These are phyloP conservation scores for Secale cereale DNA, from an alignment of 176 grass and related monocot genomes.

Conservation along the genomic window DNA sequence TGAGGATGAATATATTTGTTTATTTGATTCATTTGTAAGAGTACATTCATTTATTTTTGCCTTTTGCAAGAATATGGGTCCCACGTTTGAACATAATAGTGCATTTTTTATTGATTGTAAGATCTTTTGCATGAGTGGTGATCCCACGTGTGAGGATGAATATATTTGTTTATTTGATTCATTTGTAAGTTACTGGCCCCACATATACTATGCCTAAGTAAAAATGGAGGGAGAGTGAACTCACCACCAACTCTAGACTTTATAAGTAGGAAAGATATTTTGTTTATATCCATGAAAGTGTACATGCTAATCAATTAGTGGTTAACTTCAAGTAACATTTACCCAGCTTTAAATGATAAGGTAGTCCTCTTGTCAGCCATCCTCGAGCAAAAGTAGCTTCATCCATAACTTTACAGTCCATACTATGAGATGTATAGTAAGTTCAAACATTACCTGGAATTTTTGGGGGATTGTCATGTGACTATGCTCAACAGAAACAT, in stretches of 20 bases:
- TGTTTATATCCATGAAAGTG: constrained; percentile 13
- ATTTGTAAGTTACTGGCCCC: neutral
- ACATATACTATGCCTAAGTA: neutral
- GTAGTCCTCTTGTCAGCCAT: constrained; percentile 4
- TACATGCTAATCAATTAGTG: constrained; percentile 13
- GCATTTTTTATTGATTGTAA: neutral
- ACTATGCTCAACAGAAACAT: constrained; percentile 67
- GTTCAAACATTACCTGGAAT: constrained; percentile 69
- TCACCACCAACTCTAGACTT: neutral
- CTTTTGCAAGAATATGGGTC: neutral
- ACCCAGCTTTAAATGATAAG: neutral
- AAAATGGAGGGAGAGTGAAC: neutral
- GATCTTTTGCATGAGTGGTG: neutral
- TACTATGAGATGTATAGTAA: constrained; percentile 13
- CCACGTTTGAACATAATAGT: neutral
- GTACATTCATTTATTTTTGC: neutral
- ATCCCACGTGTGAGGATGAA: neutral
- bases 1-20: neutral
- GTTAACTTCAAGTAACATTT: constrained; percentile 3
- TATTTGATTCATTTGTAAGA: neutral
- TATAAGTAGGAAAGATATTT: neutral
- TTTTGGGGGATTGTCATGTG: constrained; percentile 71
- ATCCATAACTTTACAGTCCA: neutral
- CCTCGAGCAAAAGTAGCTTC: constrained; percentile 7
- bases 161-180: neutral